A percentile compares a stretch with the other conserved stretches of the same genome.
phyloP scores from a whole-genome alignment of 2,329 filamentous ascomycete species.

The Hypocrella siamensis region DNA sequence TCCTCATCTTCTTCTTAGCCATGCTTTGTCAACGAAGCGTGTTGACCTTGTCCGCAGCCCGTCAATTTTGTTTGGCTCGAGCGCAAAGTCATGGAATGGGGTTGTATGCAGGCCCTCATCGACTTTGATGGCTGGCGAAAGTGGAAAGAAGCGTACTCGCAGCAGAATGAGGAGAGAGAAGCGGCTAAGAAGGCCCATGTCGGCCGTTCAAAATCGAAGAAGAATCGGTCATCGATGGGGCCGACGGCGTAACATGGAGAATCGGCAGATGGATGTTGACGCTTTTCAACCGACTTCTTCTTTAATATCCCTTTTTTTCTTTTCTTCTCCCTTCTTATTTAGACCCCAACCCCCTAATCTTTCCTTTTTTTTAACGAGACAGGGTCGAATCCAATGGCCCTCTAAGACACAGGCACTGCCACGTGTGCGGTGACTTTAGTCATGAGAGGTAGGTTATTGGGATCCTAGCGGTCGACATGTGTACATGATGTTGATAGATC shows the following conservation, averaged over 20 bases:
- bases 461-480: too few species aligned
- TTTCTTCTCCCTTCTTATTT: too few species aligned
- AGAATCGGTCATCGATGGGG: conserved; percentile 22
- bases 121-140: conserved; percentile 97
- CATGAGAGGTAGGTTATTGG: too few species aligned
- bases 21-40: conserved; percentile 1
- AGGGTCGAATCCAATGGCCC: too few species aligned
- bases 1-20: not conserved
- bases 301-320: not conserved
- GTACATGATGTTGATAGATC: too few species aligned
- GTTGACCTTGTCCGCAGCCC: conserved; percentile 38
- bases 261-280: too few species aligned
- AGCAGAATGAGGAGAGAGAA: conserved; percentile 27
- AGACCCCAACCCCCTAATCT: too few species aligned
- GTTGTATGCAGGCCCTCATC: conserved; percentile 97
- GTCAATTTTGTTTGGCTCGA: conserved; percentile 97
- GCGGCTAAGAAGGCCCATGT: conserved; percentile 22
- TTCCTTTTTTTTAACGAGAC: too few species aligned
- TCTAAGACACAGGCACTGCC: too few species aligned
- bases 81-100: conserved; percentile 97
- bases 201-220: conserved; percentile 25
- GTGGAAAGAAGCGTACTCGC: conserved; percentile 68
- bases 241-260: not conserved
- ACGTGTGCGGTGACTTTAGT: too few species aligned
- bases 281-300: too few species aligned